These are phyloP conservation scores for Xylaria sp. DNA, from an alignment of 2,329 filamentous ascomycete genomes.

Conservation along the genomic window DNA sequence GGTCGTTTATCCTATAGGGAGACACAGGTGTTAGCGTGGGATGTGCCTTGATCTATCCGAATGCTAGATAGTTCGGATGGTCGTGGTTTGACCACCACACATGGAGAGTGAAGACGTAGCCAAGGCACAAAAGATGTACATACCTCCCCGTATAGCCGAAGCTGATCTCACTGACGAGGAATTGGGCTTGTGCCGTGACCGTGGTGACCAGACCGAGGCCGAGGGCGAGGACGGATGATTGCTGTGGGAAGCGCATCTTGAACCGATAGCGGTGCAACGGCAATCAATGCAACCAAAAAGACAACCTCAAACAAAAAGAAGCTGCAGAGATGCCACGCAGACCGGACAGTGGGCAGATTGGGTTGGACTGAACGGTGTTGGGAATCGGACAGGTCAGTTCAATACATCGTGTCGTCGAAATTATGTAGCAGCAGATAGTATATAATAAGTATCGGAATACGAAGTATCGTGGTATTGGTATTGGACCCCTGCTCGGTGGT, in stretches of 20 bases:
- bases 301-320: constrained; percentile 22
- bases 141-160: constrained; percentile 78
- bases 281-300: constrained; percentile 5
- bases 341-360: constrained; percentile 30
- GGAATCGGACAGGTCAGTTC: background rate
- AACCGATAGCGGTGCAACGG: constrained; percentile 12
- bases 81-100: background rate
- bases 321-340: constrained; percentile 27
- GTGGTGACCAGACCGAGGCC: constrained; percentile 57
- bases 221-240: constrained; percentile 52
- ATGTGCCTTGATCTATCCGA: background rate
- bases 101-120: background rate
- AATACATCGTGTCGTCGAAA: constrained; percentile 8
- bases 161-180: constrained; percentile 76
- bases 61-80: too few species aligned
- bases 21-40: constrained; percentile 20
- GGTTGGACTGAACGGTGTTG: constrained; percentile 3
- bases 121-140: constrained; percentile 25
- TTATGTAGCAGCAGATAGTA: background rate
- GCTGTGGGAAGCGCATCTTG: constrained; percentile 57
- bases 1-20: constrained; percentile 69
- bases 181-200: constrained; percentile 67
- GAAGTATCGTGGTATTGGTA: background rate
- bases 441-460: background rate
- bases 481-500: constrained; percentile 3